A percentile compares a stretch with the other conserved stretches of the same genome.
These are phyloP conservation scores for Pestalotiopsis sp. DNA, from an alignment of 2,329 filamentous ascomycete species.

Conservation along the genomic window DNA sequence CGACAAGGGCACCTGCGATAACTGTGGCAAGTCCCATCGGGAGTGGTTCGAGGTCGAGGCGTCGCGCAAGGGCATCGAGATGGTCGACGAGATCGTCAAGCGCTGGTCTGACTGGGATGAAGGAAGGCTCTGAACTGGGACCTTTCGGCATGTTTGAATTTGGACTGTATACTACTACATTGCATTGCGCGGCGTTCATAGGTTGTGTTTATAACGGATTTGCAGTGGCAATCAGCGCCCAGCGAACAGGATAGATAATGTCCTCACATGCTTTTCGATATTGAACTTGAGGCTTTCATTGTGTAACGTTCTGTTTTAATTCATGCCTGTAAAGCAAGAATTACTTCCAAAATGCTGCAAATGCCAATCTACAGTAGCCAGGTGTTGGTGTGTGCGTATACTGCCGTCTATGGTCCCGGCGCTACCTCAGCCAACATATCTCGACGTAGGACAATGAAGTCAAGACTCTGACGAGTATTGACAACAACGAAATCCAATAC, in stretches of 20 bases:
- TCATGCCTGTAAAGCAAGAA: no score
- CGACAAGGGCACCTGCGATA: constrained; percentile 64
- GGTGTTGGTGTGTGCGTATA: no score
- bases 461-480: no score
- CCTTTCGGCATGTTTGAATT: background rate
- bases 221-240: background rate
- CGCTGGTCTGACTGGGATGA: constrained; percentile 89
- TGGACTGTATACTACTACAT: background rate
- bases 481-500: no score
- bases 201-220: background rate
- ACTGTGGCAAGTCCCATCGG: constrained; percentile 82
- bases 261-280: no score
- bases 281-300: no score
- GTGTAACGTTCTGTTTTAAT: no score
- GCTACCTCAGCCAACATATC: no score
- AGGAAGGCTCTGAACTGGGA: constrained; percentile 25
- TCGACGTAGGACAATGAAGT: no score
- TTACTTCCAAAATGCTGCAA: no score
- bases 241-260: background rate
- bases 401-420: no score
- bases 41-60: constrained; percentile 96
- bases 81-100: constrained; percentile 70
- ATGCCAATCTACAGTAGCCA: no score
- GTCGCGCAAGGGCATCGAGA: constrained; percentile 68
- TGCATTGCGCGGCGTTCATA: constrained; percentile 1